Percentiles rank a stretch among this genome's conserved stretches.
Evolutionary conservation across 805 yeast genomes (phyloP).

Genomic region (Saturnispora mendoncae): DNA sequence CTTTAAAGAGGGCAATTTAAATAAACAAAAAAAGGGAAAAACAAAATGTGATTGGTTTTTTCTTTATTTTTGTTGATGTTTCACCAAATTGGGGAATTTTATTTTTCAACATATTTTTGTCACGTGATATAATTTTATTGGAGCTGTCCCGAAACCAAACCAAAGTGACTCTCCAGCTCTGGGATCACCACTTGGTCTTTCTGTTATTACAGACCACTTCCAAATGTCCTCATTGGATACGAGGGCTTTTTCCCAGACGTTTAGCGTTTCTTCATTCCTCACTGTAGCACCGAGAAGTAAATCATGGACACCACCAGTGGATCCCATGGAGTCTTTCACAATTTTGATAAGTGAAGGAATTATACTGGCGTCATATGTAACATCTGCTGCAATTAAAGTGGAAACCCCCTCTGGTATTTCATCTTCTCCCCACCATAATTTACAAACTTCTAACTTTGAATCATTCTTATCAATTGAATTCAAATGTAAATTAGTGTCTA

Average conservation of each 20-base stretch:
- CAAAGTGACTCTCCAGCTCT: no score
- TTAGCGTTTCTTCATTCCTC: slow-evolving; percentile 48
- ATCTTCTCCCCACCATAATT: slow-evolving; percentile 55
- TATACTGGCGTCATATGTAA: slow-evolving; percentile 66
- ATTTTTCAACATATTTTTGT: no score
- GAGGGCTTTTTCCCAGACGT: slow-evolving; percentile 34
- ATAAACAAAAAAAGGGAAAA: no score
- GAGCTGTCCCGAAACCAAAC: no score
- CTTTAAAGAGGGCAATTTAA: no score
- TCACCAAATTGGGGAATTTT: neutral
- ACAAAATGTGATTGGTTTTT: neutral
- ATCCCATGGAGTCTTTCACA: slow-evolving; percentile 33
- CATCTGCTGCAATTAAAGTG: slow-evolving; percentile 73
- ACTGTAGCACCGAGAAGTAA: slow-evolving; percentile 62
- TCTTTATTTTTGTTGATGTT: neutral
- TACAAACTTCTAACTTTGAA: slow-evolving; percentile 25
- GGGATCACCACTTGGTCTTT: neutral
- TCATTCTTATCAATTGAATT: slow-evolving; percentile 29
- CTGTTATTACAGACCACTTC: slow-evolving; percentile 20
- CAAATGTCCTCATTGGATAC: slow-evolving; percentile 20
- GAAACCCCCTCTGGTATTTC: slow-evolving; percentile 35
- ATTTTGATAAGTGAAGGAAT: slow-evolving; percentile 48
- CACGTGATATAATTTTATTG: no score
- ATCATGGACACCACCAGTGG: slow-evolving; percentile 17
- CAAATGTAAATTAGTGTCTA: slow-evolving; percentile 35